phyloP scores from a whole-genome alignment of 2,329 filamentous ascomycete genomes.

The Aspergillus sp. region DNA sequence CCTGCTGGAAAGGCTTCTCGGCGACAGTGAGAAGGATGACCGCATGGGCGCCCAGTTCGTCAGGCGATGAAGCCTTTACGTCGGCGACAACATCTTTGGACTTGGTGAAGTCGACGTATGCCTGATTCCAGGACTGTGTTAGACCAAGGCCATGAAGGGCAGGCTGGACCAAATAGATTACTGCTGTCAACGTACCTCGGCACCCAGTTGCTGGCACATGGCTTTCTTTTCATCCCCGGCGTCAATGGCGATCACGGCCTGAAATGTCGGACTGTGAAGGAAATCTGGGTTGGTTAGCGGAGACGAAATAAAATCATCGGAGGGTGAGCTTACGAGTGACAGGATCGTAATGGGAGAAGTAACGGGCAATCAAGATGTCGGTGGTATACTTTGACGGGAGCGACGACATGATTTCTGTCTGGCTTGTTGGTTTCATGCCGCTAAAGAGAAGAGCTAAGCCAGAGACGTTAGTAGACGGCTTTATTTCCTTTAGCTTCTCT shows the following conservation, averaged over 20 bases:
- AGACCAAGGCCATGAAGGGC: too few relatives aligned
- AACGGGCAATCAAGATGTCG: constrained; percentile 76
- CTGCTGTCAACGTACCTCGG: too few relatives aligned
- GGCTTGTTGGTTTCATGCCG: constrained; percentile 57
- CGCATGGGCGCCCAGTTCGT: constrained; percentile 76
- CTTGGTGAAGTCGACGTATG: constrained; percentile 71
- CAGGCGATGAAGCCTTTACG: constrained; percentile 69
- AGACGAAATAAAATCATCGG: too few relatives aligned
- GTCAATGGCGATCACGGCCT: constrained; percentile 72
- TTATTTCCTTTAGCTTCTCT: constrained; percentile 62
- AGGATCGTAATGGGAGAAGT: constrained; percentile 74
- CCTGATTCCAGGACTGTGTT: too few relatives aligned
- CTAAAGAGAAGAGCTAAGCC: constrained; percentile 74
- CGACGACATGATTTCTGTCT: constrained; percentile 68
- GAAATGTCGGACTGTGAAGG: too few relatives aligned
- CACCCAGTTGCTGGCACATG: constrained; percentile 59
- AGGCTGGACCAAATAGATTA: too few relatives aligned
- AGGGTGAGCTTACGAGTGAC: constrained; percentile 49
- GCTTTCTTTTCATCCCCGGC: constrained; percentile 69
- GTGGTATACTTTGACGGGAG: constrained; percentile 74
- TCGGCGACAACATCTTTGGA: constrained; percentile 72
- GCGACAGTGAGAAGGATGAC: constrained; percentile 76
- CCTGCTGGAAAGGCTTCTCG: constrained; percentile 94
- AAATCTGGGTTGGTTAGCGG: too few relatives aligned
- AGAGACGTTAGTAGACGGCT: constrained; percentile 43